Percentiles rank a stretch among this genome's conserved stretches.
phyloP scores from a whole-genome alignment of 805 yeast genomes.

The Nakazawaea sp. region DNA sequence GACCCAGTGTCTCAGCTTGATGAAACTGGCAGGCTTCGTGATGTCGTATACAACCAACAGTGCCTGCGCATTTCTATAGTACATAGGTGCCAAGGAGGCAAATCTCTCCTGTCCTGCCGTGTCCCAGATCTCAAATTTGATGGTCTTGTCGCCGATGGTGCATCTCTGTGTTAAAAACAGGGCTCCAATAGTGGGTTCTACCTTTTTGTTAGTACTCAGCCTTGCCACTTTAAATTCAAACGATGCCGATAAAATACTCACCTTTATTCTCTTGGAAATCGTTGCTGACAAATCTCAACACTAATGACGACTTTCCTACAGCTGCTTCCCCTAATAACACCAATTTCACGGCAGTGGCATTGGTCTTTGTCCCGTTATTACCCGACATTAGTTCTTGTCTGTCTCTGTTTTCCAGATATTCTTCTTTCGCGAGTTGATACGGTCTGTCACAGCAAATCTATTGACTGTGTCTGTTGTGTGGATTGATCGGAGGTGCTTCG shows the following conservation, averaged over 20 bases:
- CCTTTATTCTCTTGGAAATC: slow-evolving; percentile 92
- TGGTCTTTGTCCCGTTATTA: slow-evolving; percentile 25
- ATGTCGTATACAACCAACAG: slow-evolving; percentile 94
- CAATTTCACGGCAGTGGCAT: slow-evolving; percentile 70
- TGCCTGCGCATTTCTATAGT: slow-evolving; percentile 95
- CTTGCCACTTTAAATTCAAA: neutral
- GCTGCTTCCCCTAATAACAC: slow-evolving; percentile 97
- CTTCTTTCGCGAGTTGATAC: no score
- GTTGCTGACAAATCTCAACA: slow-evolving; percentile 85
- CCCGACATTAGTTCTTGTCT: neutral
- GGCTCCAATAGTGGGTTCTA: slow-evolving; percentile 96
- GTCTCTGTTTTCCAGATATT: no score
- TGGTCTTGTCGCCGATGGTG: slow-evolving; percentile 75
- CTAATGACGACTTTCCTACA: slow-evolving; percentile 92
- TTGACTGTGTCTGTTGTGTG: no score
- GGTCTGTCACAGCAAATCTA: no score
- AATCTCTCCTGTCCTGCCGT: slow-evolving; percentile 98
- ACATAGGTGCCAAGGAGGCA: slow-evolving; percentile 95
- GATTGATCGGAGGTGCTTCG: no score
- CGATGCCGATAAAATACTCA: slow-evolving; percentile 13
- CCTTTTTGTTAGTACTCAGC: slow-evolving; percentile 10
- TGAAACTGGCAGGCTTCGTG: slow-evolving; percentile 90
- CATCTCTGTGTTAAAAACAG: slow-evolving; percentile 94
- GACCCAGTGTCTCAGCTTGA: slow-evolving; percentile 98
- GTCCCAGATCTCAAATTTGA: slow-evolving; percentile 93